These are phyloP conservation scores for Aureobasidium leucospermi DNA, from an alignment of 2,329 filamentous ascomycete species.

Conservation along the genomic window DNA sequence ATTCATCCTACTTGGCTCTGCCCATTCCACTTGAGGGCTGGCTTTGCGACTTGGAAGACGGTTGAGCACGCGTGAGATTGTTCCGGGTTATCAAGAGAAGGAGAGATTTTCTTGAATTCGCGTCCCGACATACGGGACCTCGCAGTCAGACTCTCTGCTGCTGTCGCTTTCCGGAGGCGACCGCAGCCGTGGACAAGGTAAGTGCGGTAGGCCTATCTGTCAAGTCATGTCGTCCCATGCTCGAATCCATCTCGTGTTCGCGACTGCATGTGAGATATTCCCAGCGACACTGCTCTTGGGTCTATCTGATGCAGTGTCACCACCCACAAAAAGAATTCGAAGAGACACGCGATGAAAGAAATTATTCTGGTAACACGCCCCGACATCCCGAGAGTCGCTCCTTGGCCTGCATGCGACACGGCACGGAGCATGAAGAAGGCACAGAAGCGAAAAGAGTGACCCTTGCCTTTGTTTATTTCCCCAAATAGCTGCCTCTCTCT, in stretches of 20 bases:
- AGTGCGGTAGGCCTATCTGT: not conserved
- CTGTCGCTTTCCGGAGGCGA: not conserved
- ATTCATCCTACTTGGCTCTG: not conserved
- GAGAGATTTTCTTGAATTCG: not conserved
- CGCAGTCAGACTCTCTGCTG: not conserved
- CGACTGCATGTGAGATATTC: not conserved
- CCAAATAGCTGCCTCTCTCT: not conserved
- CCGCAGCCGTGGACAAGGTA: not conserved
- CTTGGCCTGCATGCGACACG: conserved; percentile 10
- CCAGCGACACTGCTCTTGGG: not conserved
- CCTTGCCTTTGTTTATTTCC: not conserved
- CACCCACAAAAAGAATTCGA: not conserved
- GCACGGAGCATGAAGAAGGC: not conserved
- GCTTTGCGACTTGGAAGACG: not conserved
- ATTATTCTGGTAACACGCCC: not conserved
- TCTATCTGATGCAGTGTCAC: not conserved
- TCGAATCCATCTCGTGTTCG: not conserved
- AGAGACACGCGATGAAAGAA: not conserved
- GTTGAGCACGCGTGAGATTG: not conserved
- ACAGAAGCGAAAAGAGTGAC: not conserved
- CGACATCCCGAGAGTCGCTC: not conserved
- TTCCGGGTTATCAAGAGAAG: not conserved
- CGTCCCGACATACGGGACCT: not conserved
- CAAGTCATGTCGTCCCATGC: not conserved
- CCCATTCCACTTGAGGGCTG: not conserved